Evolutionary conservation across 1,139 yeast species (phyloP).

Genomic region (Debaryomyces nepalensis): DNA sequence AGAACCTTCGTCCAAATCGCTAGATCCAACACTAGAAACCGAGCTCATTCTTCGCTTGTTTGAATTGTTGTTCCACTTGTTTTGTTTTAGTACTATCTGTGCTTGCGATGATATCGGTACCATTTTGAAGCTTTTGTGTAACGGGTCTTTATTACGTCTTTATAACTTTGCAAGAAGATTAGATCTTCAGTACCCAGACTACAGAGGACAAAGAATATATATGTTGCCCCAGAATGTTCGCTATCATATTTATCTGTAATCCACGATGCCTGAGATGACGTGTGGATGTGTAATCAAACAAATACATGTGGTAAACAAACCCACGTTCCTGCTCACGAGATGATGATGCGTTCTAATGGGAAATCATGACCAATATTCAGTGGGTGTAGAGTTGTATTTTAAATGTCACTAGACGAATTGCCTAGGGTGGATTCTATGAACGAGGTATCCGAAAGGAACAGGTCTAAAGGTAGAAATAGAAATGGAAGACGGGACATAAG

Average conservation of each 20-base stretch:
- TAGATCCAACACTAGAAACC: conserved; percentile 3
- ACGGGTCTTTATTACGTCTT: not conserved
- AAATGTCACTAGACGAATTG: not conserved
- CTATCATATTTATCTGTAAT: too few relatives aligned
- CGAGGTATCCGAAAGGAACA: not conserved
- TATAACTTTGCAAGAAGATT: not conserved
- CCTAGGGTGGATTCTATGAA: not conserved
- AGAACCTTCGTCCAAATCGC: not conserved
- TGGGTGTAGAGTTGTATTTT: not conserved
- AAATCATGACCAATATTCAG: not conserved
- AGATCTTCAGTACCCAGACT: not conserved
- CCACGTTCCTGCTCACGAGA: conserved; percentile 3
- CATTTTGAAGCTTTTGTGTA: conserved; percentile 6
- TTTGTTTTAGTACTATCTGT: not conserved
- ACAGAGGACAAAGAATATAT: not conserved
- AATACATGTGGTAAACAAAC: conserved; percentile 9
- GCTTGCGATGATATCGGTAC: not conserved
- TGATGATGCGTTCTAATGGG: conserved; percentile 3
- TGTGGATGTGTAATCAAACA: not conserved
- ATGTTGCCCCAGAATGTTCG: too few relatives aligned
- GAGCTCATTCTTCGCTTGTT: conserved; percentile 7
- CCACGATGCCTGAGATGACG: too few relatives aligned
- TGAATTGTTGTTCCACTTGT: not conserved
- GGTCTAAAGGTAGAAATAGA: not conserved
- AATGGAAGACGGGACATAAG: not conserved